These are phyloP conservation scores for Daedalea quercina DNA, from an alignment of 768 basidiomycete genomes.

Conservation along the genomic window DNA sequence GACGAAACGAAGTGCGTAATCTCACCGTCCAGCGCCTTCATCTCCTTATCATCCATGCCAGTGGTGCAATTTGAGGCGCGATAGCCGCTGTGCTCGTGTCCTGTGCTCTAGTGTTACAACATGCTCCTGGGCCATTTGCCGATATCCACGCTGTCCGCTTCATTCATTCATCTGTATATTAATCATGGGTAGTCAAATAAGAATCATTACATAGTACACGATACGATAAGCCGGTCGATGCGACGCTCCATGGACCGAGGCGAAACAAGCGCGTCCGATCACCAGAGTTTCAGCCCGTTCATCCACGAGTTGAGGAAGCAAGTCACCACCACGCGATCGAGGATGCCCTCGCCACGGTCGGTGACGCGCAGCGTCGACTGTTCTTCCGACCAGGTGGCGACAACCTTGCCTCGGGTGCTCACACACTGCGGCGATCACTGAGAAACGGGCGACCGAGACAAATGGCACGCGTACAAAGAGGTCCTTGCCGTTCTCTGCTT, in stretches of 20 bases:
- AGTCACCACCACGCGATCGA: constrained; percentile 48
- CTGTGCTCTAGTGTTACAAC: no score
- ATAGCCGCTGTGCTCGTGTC: constrained; percentile 22
- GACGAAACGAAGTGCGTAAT: constrained; percentile 78
- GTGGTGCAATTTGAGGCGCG: constrained; percentile 87
- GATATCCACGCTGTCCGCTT: no score
- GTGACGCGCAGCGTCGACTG: constrained; percentile 34
- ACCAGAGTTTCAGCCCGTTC: constrained; percentile 38
- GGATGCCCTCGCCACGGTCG: constrained; percentile 30
- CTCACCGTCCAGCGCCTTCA: not conserved
- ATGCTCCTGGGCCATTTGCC: no score
- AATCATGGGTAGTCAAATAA: not conserved
- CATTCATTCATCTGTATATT: constrained; percentile 1
- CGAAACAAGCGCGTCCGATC: not conserved
- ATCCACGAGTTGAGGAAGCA: constrained; percentile 49
- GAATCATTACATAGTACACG: not conserved
- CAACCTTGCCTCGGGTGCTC: constrained; percentile 38
- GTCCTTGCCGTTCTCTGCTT: constrained; percentile 34
- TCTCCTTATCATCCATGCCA: constrained; percentile 21
- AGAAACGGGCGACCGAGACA: not conserved
- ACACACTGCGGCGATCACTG: constrained; percentile 31
- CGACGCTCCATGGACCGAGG: not conserved
- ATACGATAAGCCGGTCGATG: not conserved
- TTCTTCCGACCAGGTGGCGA: constrained; percentile 41
- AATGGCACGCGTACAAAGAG: constrained; percentile 34